Conservation (phyloP, 495 filamentous ascomycete species). For the Hyphodiscus hymeniophilus region DNA sequence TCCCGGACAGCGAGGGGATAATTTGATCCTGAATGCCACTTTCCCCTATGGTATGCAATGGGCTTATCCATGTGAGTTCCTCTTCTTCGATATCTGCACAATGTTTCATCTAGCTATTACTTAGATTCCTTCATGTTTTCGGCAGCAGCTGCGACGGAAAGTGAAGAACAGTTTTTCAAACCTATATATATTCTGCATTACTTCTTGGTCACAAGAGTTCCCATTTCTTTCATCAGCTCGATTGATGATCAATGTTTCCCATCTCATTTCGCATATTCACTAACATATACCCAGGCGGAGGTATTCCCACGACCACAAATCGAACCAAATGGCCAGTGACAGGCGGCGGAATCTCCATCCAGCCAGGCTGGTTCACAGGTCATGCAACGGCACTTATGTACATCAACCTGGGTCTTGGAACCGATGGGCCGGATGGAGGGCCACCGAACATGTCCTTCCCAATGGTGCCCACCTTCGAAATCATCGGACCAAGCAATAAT, state of each 20-base stretch:
- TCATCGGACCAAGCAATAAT: slow-evolving; percentile 69
- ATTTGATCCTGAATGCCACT: slow-evolving; percentile 64
- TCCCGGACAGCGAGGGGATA: slow-evolving; percentile 87
- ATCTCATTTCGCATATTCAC: not conserved
- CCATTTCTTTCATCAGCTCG: not conserved
- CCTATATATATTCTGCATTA: too few relatives aligned
- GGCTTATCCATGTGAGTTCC: slow-evolving; percentile 83
- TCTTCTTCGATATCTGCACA: not conserved
- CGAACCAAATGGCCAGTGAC: slow-evolving; percentile 82
- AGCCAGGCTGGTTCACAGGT: slow-evolving; percentile 88
- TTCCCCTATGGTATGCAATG: slow-evolving; percentile 94
- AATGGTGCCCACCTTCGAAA: slow-evolving; percentile 76
- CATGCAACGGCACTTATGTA: slow-evolving; percentile 77
- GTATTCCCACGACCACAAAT: slow-evolving; percentile 65
- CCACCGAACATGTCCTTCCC: slow-evolving; percentile 80
- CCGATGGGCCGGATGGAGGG: slow-evolving; percentile 39
- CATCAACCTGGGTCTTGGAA: slow-evolving; percentile 84
- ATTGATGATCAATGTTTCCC: not conserved
- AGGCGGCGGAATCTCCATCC: slow-evolving; percentile 79
- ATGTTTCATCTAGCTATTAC: not conserved
- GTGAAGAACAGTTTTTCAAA: too few relatives aligned
- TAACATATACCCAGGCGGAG: slow-evolving; percentile 56
- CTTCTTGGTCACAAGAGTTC: too few relatives aligned
- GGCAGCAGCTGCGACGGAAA: not conserved
- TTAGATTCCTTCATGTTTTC: not conserved